Evolutionary conservation across 345 rosid genomes (phyloP), one percentile per base, ranked within the genome.

Genomic region (Eucalyptus cloeziana): DNA sequence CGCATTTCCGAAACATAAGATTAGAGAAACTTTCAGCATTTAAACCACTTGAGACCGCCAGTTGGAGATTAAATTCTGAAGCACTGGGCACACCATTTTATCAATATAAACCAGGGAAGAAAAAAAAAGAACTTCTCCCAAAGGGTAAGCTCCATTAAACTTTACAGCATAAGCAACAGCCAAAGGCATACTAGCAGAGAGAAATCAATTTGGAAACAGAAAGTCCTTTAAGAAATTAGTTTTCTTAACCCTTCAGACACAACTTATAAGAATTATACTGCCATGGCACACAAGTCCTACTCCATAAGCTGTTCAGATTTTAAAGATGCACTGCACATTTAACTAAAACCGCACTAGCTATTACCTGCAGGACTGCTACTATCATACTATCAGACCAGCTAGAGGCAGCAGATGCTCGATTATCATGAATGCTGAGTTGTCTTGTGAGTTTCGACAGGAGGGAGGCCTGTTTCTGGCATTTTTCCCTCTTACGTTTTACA

Each of bases 401-500:
- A 44, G 99, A 95, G 40, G 96, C 95, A 91, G 98, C 96, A 89
- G 96, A 95, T 27, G 96, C 97, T 90, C 95, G 93, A 87, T 96
- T 97, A 85, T 97, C 99, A 52, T 96, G 99, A 89, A 97, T 91
- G 92, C 98, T 95, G 62, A 97, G 97, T 89, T 96, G 96, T 76
- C 98, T 93, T 2, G 96, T 96, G 31, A 97, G 96, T 92, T 95
- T 95, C 7, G 97, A 95, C 47, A 96, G 96, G 85, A 96, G 94
- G 49, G 97, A 94, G 4, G 99, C 95, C 88, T 96, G 99, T 79
- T 95, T 97, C 94, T 96, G 96, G 89, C 81, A 91, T 30, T 93
- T 94, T 88, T 96, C 99, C 90, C 99, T 94, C 91, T 93, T 93
- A 8, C 93, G 93, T 92, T 94, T 97, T 43, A 94, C 97, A 86